Evolutionary conservation across 768 basidiomycete genomes (phyloP).

Genomic region (Mycena leptocephala): DNA sequence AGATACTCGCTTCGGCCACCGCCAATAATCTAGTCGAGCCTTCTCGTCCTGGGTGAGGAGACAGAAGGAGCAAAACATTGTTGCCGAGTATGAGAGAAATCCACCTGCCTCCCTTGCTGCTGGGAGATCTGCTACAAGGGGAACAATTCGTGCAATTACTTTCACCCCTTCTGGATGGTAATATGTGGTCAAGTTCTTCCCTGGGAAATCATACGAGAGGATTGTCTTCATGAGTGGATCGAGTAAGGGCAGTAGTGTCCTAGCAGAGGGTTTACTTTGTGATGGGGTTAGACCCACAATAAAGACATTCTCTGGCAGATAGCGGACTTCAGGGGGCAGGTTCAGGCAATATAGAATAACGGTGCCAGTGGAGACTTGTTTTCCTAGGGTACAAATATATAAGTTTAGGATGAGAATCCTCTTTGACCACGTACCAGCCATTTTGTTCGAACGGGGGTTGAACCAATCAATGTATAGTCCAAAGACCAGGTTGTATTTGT

Average conservation of each 20-base stretch:
- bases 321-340: constrained; percentile 41
- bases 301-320: constrained; percentile 44
- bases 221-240: constrained; percentile 24
- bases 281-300: constrained; percentile 47
- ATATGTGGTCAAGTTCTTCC: constrained; percentile 24
- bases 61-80: constrained; percentile 41
- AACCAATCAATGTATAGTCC: too few species aligned
- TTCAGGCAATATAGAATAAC: constrained; percentile 44
- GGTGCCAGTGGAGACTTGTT: constrained; percentile 32
- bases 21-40: constrained; percentile 27
- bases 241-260: constrained; percentile 25
- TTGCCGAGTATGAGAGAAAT: constrained; percentile 29
- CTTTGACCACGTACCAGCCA: too few species aligned
- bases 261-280: constrained; percentile 39
- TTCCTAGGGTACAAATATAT: background rate
- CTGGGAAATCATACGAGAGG: constrained; percentile 23
- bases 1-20: constrained; percentile 31
- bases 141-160: constrained; percentile 30
- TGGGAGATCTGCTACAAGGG: constrained; percentile 36
- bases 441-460: too few species aligned
- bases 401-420: too few species aligned
- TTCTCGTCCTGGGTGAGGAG: constrained; percentile 18
- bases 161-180: constrained; percentile 33
- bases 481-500: too few species aligned
- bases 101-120: constrained; percentile 36